Evolutionary conservation across 2,329 filamentous ascomycete species (phyloP).

Genomic region (Rutstroemia sp.): DNA sequence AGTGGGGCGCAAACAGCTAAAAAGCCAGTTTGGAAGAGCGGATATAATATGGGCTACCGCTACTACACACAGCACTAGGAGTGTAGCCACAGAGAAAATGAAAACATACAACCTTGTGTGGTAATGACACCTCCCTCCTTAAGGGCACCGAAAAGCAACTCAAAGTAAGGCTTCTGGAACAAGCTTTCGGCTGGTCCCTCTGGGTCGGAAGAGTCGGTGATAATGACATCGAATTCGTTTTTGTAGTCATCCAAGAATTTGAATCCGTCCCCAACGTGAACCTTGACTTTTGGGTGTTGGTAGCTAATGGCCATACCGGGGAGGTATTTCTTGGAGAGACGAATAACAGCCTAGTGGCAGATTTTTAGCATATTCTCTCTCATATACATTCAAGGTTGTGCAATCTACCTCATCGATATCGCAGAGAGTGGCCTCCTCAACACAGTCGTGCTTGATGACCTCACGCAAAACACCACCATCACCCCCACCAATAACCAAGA

Average conservation of each 20-base stretch:
- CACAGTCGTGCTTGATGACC: constrained; percentile 96
- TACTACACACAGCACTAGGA: constrained; percentile 43
- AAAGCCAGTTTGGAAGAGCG: neutral
- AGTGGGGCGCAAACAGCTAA: constrained; percentile 10
- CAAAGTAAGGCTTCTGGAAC: constrained; percentile 98
- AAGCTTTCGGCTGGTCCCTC: constrained; percentile 93
- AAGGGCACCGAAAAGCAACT: constrained; percentile 84
- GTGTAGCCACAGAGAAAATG: constrained; percentile 30
- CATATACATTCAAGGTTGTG: neutral
- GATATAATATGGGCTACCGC: constrained; percentile 2
- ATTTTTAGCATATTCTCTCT: constrained; percentile 10
- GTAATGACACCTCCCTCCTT: constrained; percentile 96
- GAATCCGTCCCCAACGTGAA: constrained; percentile 94
- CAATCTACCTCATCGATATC: constrained; percentile 83
- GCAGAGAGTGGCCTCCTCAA: constrained; percentile 93
- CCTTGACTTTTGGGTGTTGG: constrained; percentile 86
- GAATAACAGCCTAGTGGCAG: constrained; percentile 70
- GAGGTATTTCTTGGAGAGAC: constrained; percentile 96
- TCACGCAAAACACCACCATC: constrained; percentile 97
- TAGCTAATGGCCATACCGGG: constrained; percentile 90
- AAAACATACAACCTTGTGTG: constrained; percentile 97
- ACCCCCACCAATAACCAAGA: constrained; percentile 95
- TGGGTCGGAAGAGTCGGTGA: constrained; percentile 96
- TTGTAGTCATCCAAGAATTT: constrained; percentile 96
- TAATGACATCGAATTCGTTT: constrained; percentile 98